Base-by-base conservation (phyloP, 2,329 filamentous ascomycete genomes). In the Neofusicoccum kwambonambiense region DNA sequence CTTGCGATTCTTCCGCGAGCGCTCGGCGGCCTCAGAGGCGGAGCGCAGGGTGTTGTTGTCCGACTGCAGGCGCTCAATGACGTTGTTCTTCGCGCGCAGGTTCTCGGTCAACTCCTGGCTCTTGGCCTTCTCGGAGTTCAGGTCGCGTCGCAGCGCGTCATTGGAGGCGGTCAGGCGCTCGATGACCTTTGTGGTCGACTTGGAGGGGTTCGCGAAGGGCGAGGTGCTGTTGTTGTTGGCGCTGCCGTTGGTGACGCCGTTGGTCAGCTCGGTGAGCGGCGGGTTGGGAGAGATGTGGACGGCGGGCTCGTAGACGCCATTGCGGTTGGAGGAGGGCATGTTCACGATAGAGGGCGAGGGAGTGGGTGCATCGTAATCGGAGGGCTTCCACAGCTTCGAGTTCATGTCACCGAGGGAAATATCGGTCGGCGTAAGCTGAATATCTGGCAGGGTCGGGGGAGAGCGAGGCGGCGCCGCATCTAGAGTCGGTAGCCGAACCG, bases 101-200 rank as follows among this genome's bases (percentile, higher is more conserved):
- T 84, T 82, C 72, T 89, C 84, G 69, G 86, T 86, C 12, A 87
- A 82, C 72, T 91, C 89, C 64, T 91, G 88, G 41, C 87, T 84
- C 65, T 72, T 73, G 15, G 74, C 67, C 44, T 71, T 68, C 51
- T 76, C 72, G 27, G 74, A 69, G 44, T 75, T 73, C 47, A 78
- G 68, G 68, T 92, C 89, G 51, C 90, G 84, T 71, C 89, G 90
- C 47, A 92, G 80, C 49, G 87, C 83, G 71, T 92, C 90, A 70
- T 91, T 92, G 73, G 92, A 89, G 57, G 87, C 88, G 75, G 91
- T 90, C 41, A 93, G 82, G 71, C 86, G 86, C 78, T 93, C 91
- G 76, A 93, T 92, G 54, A 65, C 63, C 45, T 65, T 65, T 3
- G 54, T 47, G 19, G 63, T 64, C 19, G 62, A 54, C 31, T 64